Conservation (phyloP, 148 eudicot genomes). For the Rhododendron mucronatum region DNA sequence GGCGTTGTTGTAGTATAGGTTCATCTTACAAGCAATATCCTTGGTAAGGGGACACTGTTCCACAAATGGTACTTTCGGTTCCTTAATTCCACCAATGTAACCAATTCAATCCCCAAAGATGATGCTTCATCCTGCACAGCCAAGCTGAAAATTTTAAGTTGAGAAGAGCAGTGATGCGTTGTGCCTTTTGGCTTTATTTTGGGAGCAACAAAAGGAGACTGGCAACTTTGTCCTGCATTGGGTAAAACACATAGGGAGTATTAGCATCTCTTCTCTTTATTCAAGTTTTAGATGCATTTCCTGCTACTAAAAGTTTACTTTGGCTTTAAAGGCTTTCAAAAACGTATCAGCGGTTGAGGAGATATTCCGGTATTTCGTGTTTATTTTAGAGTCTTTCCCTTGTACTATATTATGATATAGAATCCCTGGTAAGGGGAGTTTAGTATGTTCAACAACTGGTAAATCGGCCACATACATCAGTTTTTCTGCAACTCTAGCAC, state of each 20-base stretch:
- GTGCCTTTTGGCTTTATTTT: constrained; percentile 33
- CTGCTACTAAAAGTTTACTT: constrained; percentile 57
- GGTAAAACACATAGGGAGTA: constrained; percentile 68
- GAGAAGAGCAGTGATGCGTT: constrained; percentile 36
- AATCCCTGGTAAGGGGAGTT: constrained; percentile 83
- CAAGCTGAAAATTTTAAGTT: constrained; percentile 45
- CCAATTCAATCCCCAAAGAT: constrained; percentile 28
- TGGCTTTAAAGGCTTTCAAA: constrained; percentile 57
- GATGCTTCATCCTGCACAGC: constrained; percentile 35
- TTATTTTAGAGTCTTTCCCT: constrained; percentile 23
- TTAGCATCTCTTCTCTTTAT: constrained; percentile 49
- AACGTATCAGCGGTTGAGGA: constrained; percentile 61
- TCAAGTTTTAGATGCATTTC: constrained; percentile 38
- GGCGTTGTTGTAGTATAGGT: constrained; percentile 28
- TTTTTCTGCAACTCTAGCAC: constrained; percentile 57
- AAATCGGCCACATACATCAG: constrained; percentile 55
- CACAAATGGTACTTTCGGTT: constrained; percentile 9
- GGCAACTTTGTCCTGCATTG: constrained; percentile 37
- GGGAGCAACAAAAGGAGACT: constrained; percentile 54
- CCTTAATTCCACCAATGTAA: constrained; percentile 7
- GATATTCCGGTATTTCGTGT: constrained; percentile 67
- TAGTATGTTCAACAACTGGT: constrained; percentile 56
- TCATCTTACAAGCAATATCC: constrained; percentile 21
- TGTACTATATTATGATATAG: constrained; percentile 23
- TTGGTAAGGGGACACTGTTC: constrained; percentile 26